These are phyloP conservation scores for Saitozyma podzolica DNA, from an alignment of 768 basidiomycete genomes.

Conservation along the genomic window DNA sequence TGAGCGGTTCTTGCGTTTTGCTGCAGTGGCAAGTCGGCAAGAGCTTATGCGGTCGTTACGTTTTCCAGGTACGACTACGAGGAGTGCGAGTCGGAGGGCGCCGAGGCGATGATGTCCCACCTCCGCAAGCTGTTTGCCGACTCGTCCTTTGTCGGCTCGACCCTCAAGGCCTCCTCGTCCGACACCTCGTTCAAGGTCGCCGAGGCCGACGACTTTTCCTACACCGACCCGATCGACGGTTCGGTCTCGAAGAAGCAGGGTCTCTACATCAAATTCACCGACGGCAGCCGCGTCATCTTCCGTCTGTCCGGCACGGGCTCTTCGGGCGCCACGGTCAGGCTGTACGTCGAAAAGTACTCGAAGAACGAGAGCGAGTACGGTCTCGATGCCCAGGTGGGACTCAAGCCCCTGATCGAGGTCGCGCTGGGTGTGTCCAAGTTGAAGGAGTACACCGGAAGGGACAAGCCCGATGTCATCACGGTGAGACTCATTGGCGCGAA, in stretches of 20 bases:
- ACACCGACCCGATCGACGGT: constrained; percentile 97
- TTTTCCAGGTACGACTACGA: constrained; percentile 86
- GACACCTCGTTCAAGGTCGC: constrained; percentile 75
- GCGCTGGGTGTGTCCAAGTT: constrained; percentile 82
- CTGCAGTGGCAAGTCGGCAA: not conserved
- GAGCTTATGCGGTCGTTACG: not conserved
- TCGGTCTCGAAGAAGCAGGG: constrained; percentile 94
- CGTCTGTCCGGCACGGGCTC: constrained; percentile 94
- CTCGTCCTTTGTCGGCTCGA: constrained; percentile 65
- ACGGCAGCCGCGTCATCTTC: constrained; percentile 93
- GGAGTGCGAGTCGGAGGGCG: constrained; percentile 88
- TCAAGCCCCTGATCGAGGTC: constrained; percentile 94
- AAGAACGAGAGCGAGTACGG: constrained; percentile 60
- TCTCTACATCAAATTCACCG: constrained; percentile 83
- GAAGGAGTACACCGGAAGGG: constrained; percentile 78
- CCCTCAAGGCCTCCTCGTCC: constrained; percentile 64
- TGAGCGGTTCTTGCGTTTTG: constrained; percentile 21
- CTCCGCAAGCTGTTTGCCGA: constrained; percentile 68
- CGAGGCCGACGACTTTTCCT: constrained; percentile 81
- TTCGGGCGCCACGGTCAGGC: constrained; percentile 89
- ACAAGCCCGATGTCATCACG: constrained; percentile 95
- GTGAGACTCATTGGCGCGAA: constrained; percentile 54
- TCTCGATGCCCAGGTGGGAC: constrained; percentile 72
- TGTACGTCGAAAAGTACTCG: constrained; percentile 84
- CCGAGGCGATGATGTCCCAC: constrained; percentile 76